A percentile compares a stretch with the other conserved stretches of the same genome.
Evolutionary conservation across 768 basidiomycete genomes (phyloP).

Genomic region (Trichaptum fuscoviolaceum): DNA sequence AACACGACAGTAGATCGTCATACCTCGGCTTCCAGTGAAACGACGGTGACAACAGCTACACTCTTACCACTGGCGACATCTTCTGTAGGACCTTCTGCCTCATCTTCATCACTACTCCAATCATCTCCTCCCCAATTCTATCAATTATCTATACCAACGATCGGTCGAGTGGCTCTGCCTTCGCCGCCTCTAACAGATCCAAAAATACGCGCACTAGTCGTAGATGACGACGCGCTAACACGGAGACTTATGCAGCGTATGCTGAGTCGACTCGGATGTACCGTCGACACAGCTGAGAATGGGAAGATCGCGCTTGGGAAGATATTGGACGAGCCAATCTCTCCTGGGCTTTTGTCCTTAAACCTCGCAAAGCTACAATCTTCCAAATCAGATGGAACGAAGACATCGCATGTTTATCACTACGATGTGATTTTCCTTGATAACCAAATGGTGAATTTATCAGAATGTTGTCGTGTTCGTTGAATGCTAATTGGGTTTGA

Average conservation of each 20-base stretch:
- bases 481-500: not conserved
- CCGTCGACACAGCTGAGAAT: constrained; percentile 26
- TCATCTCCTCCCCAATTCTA: not conserved
- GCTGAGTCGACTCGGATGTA: constrained; percentile 26
- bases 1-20: not conserved
- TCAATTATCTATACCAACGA: not conserved
- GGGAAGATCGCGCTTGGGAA: constrained; percentile 25
- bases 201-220: constrained; percentile 12
- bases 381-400: not conserved
- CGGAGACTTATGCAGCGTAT: constrained; percentile 20
- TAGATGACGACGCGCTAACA: constrained; percentile 28
- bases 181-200: not conserved
- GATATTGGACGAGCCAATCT: constrained; percentile 12
- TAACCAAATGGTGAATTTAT: constrained; percentile 21
- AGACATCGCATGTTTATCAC: not conserved
- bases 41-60: too few species aligned
- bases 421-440: constrained; percentile 29
- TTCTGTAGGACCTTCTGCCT: not conserved
- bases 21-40: too few species aligned
- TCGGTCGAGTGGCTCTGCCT: not conserved
- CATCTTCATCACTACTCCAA: not conserved
- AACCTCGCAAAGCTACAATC: not conserved
- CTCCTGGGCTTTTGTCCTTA: not conserved
- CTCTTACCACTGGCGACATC: not conserved
- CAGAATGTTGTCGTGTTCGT: not conserved